Evolutionary conservation across 2,329 filamentous ascomycete genomes (phyloP).

Genomic region (Arthrinium phaeospermum): DNA sequence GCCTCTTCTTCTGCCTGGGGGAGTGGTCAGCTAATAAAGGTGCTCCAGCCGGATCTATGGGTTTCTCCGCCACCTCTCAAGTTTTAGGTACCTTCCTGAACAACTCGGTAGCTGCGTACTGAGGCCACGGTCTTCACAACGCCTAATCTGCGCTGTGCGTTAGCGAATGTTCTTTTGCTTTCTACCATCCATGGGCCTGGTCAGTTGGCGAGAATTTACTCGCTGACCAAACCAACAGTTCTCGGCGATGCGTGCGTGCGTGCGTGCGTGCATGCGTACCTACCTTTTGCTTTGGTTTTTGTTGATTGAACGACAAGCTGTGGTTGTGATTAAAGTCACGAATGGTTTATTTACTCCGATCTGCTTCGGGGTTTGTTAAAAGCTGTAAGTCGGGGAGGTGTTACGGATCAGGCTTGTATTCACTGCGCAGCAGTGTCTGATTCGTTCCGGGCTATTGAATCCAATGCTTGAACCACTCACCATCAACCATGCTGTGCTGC

Average conservation of each 20-base stretch:
- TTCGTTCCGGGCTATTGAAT: neutral
- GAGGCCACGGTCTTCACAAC: constrained; percentile 16
- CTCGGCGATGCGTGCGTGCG: neutral
- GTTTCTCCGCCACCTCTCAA: constrained; percentile 7
- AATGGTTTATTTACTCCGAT: neutral
- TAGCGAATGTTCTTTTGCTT: constrained; percentile 9
- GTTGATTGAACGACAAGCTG: neutral
- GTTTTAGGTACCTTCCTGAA: neutral
- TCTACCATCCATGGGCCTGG: neutral
- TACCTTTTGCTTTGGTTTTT: neutral
- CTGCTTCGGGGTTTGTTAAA: neutral
- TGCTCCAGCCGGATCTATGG: constrained; percentile 1
- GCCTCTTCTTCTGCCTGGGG: neutral
- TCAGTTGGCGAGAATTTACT: neutral
- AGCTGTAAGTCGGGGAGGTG: neutral
- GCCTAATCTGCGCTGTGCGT: neutral
- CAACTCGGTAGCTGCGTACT: neutral
- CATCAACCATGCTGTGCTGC: neutral
- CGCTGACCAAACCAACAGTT: neutral
- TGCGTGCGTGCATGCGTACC: neutral
- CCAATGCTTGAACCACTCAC: neutral
- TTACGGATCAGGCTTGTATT: neutral
- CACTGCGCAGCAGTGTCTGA: neutral
- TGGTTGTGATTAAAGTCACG: neutral
- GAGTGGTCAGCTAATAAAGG: neutral